phyloP scores from a whole-genome alignment of 1,284 basidiomycete genomes.

The Tylopilus sp. region DNA sequence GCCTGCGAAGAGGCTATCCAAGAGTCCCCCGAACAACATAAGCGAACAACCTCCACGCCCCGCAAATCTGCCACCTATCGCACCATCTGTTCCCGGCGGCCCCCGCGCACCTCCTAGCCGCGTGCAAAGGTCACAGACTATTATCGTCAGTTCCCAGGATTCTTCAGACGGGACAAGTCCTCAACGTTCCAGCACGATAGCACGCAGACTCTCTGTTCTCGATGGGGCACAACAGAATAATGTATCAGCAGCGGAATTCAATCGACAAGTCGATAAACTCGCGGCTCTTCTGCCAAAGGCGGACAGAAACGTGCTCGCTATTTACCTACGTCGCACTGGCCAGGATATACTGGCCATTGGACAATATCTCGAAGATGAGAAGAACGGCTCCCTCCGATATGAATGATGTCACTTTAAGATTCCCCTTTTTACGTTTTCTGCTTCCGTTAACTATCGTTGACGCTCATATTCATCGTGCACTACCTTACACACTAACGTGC shows the following conservation, averaged over 20 bases:
- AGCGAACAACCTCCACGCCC: constrained; percentile 33
- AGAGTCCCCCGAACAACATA: constrained; percentile 38
- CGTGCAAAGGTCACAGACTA: constrained; percentile 62
- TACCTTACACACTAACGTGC: constrained; percentile 14
- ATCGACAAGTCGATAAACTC: constrained; percentile 67
- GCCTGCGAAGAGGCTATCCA: constrained; percentile 40
- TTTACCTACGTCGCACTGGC: constrained; percentile 69
- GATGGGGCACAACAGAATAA: constrained; percentile 15
- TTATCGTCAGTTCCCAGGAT: constrained; percentile 45
- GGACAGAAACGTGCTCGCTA: constrained; percentile 62
- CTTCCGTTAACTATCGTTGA: constrained; percentile 8
- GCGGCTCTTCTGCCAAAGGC: constrained; percentile 74
- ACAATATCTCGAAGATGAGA: constrained; percentile 84
- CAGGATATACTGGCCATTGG: constrained; percentile 82
- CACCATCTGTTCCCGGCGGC: constrained; percentile 66
- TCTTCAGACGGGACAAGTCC: constrained; percentile 29
- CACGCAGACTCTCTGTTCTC: constrained; percentile 52
- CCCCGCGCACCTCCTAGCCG: constrained; percentile 68
- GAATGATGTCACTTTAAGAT: constrained; percentile 27
- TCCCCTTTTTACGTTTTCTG: constrained; percentile 1
- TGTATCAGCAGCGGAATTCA: constrained; percentile 44
- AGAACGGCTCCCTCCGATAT: constrained; percentile 60
- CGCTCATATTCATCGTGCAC: constrained; percentile 12
- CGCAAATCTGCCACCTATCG: constrained; percentile 37
- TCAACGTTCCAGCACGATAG: constrained; percentile 42